phyloP scores from a whole-genome alignment of 257 asterid genomes.

The Solanum paucissectum region DNA sequence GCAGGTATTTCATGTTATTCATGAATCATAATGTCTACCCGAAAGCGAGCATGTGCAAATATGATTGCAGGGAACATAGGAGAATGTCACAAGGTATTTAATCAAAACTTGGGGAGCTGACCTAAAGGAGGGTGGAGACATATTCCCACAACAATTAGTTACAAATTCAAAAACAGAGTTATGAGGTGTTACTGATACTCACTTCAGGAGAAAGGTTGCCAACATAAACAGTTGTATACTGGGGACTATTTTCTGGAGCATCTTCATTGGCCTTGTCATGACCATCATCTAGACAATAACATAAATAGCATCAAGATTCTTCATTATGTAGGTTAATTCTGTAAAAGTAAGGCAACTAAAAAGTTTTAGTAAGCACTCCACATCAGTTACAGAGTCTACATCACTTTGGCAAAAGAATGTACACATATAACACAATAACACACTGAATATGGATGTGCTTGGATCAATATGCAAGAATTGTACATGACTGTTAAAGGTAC shows the following conservation, averaged over 20 bases:
- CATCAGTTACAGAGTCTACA: not conserved
- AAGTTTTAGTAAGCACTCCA: not conserved
- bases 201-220: constrained; percentile 88
- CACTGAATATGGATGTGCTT: not conserved
- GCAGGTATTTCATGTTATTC: not conserved
- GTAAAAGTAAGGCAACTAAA: not conserved
- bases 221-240: constrained; percentile 73
- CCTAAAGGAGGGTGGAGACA: not conserved
- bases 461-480: not conserved
- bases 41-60: not conserved
- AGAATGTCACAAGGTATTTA: not conserved
- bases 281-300: constrained; percentile 46
- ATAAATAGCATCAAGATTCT: not conserved
- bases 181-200: constrained; percentile 9
- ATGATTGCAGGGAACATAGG: not conserved
- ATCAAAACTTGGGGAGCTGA: not conserved
- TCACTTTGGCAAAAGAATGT: not conserved
- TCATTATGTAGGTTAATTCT: not conserved
- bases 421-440: not conserved
- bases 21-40: not conserved
- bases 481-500: not conserved
- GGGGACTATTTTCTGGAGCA: constrained; percentile 75
- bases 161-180: not conserved
- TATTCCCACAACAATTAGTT: not conserved
- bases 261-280: constrained; percentile 54